phyloP scores from a whole-genome alignment of 2,329 filamentous ascomycete genomes.

The Ambrosiella xylebori region DNA sequence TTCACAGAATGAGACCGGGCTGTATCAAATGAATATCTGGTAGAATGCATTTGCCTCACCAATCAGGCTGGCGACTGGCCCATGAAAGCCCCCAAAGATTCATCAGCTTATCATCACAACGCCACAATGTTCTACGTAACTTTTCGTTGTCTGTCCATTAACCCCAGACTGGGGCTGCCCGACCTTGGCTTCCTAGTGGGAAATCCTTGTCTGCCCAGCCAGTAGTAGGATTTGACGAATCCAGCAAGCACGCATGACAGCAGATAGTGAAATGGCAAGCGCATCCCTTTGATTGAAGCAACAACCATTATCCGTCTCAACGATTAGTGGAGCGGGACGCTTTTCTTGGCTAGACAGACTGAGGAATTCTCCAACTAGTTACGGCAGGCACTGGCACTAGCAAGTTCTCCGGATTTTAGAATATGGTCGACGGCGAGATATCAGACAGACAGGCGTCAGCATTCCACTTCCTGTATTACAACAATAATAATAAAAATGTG shows the following conservation, averaged over 20 bases:
- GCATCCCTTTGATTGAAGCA: background rate
- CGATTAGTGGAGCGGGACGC: too few relatives aligned
- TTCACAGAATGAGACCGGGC: background rate
- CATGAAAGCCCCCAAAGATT: background rate
- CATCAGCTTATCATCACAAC: background rate
- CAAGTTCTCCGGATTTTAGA: background rate
- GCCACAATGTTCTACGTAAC: slow-evolving; percentile 1
- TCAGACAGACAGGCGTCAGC: too few relatives aligned
- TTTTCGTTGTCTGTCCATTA: background rate
- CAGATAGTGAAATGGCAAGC: background rate
- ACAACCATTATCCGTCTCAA: background rate
- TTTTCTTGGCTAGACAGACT: too few relatives aligned
- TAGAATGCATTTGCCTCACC: background rate
- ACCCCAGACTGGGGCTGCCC: background rate
- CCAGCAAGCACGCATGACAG: background rate
- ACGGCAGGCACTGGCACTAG: background rate
- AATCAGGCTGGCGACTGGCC: background rate
- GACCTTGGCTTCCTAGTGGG: background rate
- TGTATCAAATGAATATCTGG: background rate
- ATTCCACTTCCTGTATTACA: background rate
- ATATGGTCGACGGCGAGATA: too few relatives aligned
- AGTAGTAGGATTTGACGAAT: background rate
- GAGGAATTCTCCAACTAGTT: background rate
- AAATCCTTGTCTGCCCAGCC: background rate
- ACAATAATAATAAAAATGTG: background rate